Evolutionary conservation across 2,329 filamentous ascomycete genomes (phyloP), one percentile per base, ranked within the genome.

Genomic region (Aureobasidium sp.): DNA sequence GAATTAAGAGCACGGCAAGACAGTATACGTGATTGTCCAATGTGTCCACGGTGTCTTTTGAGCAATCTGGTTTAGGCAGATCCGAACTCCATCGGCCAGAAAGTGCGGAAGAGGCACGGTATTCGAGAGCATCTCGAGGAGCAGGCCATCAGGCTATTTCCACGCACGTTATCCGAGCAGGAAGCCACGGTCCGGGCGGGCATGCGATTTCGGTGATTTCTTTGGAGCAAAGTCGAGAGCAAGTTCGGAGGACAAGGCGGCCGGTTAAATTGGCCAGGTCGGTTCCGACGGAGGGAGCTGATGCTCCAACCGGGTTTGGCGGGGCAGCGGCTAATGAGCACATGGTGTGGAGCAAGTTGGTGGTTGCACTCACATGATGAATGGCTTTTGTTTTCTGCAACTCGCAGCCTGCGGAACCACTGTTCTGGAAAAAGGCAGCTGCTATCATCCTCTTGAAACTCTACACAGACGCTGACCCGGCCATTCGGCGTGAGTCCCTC

Each of bases 61-160:
- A n/a, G n/a, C n/a, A n/a, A n/a, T n/a, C n/a, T 12, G 17, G 8
- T 47, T 47, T 35, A 48, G 32, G 44, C 44, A 48, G 14, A 45
- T 48, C 30, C 8, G 22, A n/a, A n/a, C n/a, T n/a, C n/a, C n/a
- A n/a, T n/a, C 40, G 30, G 27, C 14, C n/a, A n/a, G 11, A 19
- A n/a, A 6, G 16, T 6, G 19, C 25, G 19, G 25, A 29, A 6
- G 22, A 16, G 25, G 16, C 21, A 24, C 17, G 24, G 19, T 29
- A 22, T 29, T 22, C 41, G 34, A 29, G 41, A 29, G 41, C 11
- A 34, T n/a, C 30, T 34, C 30, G 30, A 34, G 41, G 41, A n/a
- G n/a, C n/a, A n/a, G n/a, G n/a, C n/a, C 27, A 48, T 48, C 44
- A 48, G 44, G 44, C 44, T 48, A 30, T 48, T 48, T 48, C 30